Evolutionary conservation across 331 rosid species (phyloP).

Genomic region (Spiraea crenata): DNA sequence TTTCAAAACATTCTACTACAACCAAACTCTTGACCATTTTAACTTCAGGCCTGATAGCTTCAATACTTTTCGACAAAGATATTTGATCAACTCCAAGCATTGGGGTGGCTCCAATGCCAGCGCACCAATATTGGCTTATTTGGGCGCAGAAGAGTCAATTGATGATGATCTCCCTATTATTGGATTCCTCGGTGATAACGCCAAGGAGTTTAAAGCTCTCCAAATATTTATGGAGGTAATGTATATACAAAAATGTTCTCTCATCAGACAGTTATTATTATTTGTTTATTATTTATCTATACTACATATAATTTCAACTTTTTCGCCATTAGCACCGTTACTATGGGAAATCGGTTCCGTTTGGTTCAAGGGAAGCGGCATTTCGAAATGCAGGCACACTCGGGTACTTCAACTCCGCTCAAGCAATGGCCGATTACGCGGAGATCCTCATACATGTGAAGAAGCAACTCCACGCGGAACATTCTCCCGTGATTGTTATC

Average conservation of each 20-base stretch:
- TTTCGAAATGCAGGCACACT: constrained; percentile 49
- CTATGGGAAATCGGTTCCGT: constrained; percentile 70
- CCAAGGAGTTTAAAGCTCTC: constrained; percentile 59
- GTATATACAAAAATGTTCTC: neutral
- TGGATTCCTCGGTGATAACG: constrained; percentile 61
- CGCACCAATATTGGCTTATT: constrained; percentile 58
- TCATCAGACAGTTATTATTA: neutral
- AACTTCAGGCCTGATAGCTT: constrained; percentile 59
- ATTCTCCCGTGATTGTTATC: constrained; percentile 68
- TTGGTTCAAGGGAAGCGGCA: constrained; percentile 62
- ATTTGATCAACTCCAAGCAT: constrained; percentile 44
- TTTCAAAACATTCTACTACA: constrained; percentile 39
- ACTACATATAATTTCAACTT: neutral
- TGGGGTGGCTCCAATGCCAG: constrained; percentile 59
- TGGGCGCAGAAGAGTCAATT: constrained; percentile 59
- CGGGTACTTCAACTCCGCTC: constrained; percentile 78
- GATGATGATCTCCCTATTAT: constrained; percentile 15
- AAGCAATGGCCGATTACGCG: constrained; percentile 73
- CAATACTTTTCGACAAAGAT: constrained; percentile 50
- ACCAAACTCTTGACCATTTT: constrained; percentile 62
- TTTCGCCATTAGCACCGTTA: constrained; percentile 51
- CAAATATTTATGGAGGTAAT: constrained; percentile 57
- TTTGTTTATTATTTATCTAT: too few species aligned
- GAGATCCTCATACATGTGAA: constrained; percentile 47
- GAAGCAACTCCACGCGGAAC: constrained; percentile 29